Evolutionary conservation across 805 yeast genomes (phyloP).

Genomic region (Vanderwaltozyma tropicalis): DNA sequence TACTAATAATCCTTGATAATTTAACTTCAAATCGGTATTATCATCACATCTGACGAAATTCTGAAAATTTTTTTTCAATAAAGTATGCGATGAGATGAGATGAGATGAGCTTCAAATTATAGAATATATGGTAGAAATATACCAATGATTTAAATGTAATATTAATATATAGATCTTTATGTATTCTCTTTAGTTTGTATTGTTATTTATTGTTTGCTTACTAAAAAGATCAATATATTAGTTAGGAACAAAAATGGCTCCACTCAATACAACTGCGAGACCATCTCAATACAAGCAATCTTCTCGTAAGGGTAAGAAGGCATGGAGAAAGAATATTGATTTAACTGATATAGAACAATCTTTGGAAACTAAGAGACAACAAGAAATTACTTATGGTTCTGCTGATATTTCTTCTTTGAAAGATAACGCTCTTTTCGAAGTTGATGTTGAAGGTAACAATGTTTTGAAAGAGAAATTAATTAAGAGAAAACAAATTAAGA

Average conservation of each 20-base stretch:
- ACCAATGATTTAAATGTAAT: no score
- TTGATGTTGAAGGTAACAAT: constrained; percentile 59
- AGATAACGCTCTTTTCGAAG: constrained; percentile 30
- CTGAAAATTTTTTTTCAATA: constrained; percentile 10
- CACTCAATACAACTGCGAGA: constrained; percentile 21
- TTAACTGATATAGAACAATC: constrained; percentile 66
- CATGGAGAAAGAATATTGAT: constrained; percentile 95
- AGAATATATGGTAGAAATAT: no score
- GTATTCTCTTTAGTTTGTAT: no score
- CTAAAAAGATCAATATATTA: no score
- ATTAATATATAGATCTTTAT: no score
- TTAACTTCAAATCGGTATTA: no score
- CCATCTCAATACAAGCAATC: constrained; percentile 57
- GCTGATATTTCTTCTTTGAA: constrained; percentile 16
- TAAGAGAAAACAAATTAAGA: constrained; percentile 31
- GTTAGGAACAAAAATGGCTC: constrained; percentile 12
- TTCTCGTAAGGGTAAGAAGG: constrained; percentile 85
- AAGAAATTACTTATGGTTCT: constrained; percentile 31
- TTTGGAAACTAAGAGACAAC: constrained; percentile 59
- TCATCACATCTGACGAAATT: not conserved
- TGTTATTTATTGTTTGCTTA: no score
- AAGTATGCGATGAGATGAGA: constrained; percentile 14
- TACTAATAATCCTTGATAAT: no score
- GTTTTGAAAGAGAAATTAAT: constrained; percentile 32
- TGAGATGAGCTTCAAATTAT: constrained; percentile 4